Evolutionary conservation across 352 stramenopile species (phyloP).

Genomic region (Phytopythium mirpurense): DNA sequence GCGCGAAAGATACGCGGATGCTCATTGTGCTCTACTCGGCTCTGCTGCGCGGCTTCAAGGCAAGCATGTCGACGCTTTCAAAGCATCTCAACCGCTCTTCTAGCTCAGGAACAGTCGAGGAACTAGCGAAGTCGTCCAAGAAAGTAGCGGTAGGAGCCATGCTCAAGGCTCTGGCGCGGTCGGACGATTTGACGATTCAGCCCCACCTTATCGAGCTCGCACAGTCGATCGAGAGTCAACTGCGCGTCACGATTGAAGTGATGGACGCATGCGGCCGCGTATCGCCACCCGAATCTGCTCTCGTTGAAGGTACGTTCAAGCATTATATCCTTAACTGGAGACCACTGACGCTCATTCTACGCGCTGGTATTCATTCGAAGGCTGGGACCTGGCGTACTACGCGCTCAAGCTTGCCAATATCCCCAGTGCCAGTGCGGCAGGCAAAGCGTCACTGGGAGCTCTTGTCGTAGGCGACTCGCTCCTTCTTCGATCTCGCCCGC

Average conservation of each 20-base stretch:
- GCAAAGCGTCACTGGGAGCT: slow-evolving; percentile 26
- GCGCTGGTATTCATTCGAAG: slow-evolving; percentile 12
- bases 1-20: slow-evolving; percentile 15
- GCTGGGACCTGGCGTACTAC: slow-evolving; percentile 54
- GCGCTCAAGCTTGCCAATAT: slow-evolving; percentile 35
- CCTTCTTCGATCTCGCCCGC: slow-evolving; percentile 15
- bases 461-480: slow-evolving; percentile 59
- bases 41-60: slow-evolving; percentile 38
- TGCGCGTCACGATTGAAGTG: slow-evolving; percentile 29
- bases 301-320: neutral
- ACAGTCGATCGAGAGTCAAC: slow-evolving; percentile 31
- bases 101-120: neutral
- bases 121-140: neutral
- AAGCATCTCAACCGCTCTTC: neutral
- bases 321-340: too few species aligned
- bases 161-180: neutral
- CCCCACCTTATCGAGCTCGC: neutral
- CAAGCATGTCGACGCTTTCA: slow-evolving; percentile 13
- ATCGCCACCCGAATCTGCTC: neutral
- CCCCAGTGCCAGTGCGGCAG: slow-evolving; percentile 16
- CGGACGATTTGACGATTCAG: neutral
- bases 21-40: slow-evolving; percentile 25
- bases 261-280: slow-evolving; percentile 40
- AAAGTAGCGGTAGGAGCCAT: neutral
- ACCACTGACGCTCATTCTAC: too few species aligned